A percentile compares a stretch with the other conserved stretches of the same genome.
Evolutionary conservation across 2,329 filamentous ascomycete species (phyloP).

Genomic region (Acrocalymma vagum): DNA sequence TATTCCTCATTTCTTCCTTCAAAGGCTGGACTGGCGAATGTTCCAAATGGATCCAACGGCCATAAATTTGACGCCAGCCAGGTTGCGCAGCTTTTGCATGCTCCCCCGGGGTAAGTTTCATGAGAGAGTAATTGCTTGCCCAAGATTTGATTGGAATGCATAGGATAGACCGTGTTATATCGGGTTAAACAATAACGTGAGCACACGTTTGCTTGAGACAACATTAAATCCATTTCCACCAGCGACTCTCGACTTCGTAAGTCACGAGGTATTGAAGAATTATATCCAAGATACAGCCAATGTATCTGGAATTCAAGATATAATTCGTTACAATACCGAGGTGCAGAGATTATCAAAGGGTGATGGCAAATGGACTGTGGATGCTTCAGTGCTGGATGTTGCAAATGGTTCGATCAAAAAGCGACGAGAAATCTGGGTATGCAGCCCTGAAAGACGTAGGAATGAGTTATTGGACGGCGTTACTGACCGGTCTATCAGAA

Average conservation of each 20-base stretch:
- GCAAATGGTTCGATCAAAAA: no score
- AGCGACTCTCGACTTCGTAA: conserved; percentile 67
- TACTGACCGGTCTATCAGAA: no score
- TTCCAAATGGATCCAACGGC: no score
- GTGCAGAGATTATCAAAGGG: conserved; percentile 63
- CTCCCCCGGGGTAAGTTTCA: conserved; percentile 59
- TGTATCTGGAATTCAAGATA: conserved; percentile 58
- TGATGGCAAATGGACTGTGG: conserved; percentile 60
- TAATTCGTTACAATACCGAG: conserved; percentile 66
- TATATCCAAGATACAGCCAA: conserved; percentile 70
- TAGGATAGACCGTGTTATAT: conserved; percentile 59
- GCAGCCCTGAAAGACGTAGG: conserved; percentile 18
- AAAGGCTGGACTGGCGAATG: conserved; percentile 25
- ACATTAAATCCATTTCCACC: conserved; percentile 64
- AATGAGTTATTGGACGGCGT: no score
- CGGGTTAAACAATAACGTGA: conserved; percentile 63
- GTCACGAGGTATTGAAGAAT: conserved; percentile 63
- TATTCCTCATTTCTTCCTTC: conserved; percentile 50
- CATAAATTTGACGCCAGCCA: conserved; percentile 16
- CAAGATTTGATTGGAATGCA: conserved; percentile 9
- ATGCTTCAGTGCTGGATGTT: conserved; percentile 58
- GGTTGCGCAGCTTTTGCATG: conserved; percentile 45
- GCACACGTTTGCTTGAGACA: conserved; percentile 59
- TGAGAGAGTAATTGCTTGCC: background rate
- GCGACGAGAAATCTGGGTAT: no score